A percentile compares a stretch with the other conserved stretches of the same genome.
These are phyloP conservation scores for Macrophomina pseudophaseolina DNA, from an alignment of 2,329 filamentous ascomycete species.

Conservation along the genomic window DNA sequence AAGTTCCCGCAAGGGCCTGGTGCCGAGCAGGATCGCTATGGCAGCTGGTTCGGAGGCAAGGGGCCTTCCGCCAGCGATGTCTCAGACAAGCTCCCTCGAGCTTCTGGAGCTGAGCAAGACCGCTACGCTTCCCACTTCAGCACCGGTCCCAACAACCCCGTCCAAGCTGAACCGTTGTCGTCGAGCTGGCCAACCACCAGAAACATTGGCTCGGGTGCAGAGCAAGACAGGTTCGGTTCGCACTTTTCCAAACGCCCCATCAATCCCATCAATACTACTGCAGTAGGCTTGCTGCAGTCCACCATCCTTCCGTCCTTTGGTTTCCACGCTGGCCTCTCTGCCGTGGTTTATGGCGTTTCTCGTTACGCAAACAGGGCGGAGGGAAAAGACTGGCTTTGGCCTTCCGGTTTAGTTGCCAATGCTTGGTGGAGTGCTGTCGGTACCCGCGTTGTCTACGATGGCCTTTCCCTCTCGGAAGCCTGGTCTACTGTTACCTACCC, in stretches of 20 bases:
- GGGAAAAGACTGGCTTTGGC: slow-evolving; percentile 66
- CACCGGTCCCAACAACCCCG: slow-evolving; percentile 12
- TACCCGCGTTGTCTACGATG: slow-evolving; percentile 55
- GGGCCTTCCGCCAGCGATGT: slow-evolving; percentile 9
- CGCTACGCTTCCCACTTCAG: slow-evolving; percentile 25
- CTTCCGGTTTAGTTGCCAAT: slow-evolving; percentile 59
- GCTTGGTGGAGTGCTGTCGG: slow-evolving; percentile 67
- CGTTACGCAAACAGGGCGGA: slow-evolving; percentile 61
- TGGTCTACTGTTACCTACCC: slow-evolving; percentile 57
- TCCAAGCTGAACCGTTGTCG: neutral
- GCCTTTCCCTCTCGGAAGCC: slow-evolving; percentile 53
- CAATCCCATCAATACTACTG: slow-evolving; percentile 26
- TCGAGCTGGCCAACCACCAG: slow-evolving; percentile 11
- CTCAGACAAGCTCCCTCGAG: neutral
- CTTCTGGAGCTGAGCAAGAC: slow-evolving; percentile 19
- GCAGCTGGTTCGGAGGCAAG: slow-evolving; percentile 21
- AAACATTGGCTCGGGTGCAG: slow-evolving; percentile 21
- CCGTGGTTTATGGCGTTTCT: slow-evolving; percentile 58
- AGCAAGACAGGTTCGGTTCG: slow-evolving; percentile 24
- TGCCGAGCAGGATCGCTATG: slow-evolving; percentile 18
- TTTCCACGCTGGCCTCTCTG: slow-evolving; percentile 58
- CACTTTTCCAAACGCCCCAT: slow-evolving; percentile 22
- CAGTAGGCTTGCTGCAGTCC: slow-evolving; percentile 59
- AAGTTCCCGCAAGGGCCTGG: neutral
- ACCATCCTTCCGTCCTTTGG: slow-evolving; percentile 61